Evolutionary conservation across 768 basidiomycete genomes (phyloP), one percentile per base, ranked within the genome.

Genomic region (Asterophora parasitica): DNA sequence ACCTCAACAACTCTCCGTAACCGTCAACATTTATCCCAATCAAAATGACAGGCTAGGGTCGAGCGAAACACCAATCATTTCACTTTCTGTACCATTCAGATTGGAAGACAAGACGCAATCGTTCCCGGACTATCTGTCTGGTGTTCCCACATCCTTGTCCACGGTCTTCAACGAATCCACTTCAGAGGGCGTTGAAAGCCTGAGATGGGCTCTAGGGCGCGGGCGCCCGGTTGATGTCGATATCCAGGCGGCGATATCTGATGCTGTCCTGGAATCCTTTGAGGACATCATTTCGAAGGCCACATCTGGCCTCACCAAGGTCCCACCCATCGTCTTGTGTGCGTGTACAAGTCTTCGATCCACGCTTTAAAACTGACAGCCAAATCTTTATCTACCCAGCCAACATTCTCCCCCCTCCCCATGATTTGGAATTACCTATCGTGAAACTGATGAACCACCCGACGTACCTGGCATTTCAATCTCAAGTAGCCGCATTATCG

Each of bases 371-470:
- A 42, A 51, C n/a, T 50, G 37, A 49, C 10, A 37, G 44, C 51
- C 35, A 38, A 42, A 40, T 38, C n/a, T n/a, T n/a, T n/a, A n/a
- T n/a, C 5, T 8, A 3, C 4, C 34, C 60, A 92, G 90, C 84
- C 44, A 90, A 88, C 61, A 65, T 88, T 34, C 73, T 92, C 8
- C 90, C 88, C 36, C 90, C 90, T 31, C 85, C 89, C 0, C 79
- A 86, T 54, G 81, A 82, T 54, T 72, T 88, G 31, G 68, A 77
- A 43, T 61, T 85, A 36, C 85, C 88, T 1, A 83, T 88, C 49
- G 85, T 89, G 33, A 82, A 85, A 63, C 70, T 91, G 61, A 83
- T 91, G 74, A 85, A 80, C 40, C 85, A 90, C 57, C 82, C 86
- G 1, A 74, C 75, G 0, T 92, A 91, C 60, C 72, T 74, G 23